phyloP scores from a whole-genome alignment of 345 rosid genomes.

The Barbarea vulgaris region DNA sequence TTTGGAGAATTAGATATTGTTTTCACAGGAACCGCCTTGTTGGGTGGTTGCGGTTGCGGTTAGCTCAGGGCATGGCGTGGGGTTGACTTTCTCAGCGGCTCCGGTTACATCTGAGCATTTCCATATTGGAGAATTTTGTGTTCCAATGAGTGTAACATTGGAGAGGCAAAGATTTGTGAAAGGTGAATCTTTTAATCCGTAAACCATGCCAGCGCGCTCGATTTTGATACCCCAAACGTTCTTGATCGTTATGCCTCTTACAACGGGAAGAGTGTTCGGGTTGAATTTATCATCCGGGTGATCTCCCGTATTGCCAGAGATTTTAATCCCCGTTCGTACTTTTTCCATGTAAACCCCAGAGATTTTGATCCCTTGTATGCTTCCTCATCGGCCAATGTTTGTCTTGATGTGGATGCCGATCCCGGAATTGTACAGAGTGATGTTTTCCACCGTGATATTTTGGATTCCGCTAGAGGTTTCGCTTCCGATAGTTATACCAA shows the following conservation, averaged over 20 bases:
- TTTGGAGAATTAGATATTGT: slow-evolving; percentile 29
- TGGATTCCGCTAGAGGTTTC: slow-evolving; percentile 84
- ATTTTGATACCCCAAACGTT: slow-evolving; percentile 69
- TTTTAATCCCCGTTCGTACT: slow-evolving; percentile 65
- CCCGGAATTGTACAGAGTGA: slow-evolving; percentile 63
- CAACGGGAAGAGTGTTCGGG: slow-evolving; percentile 66
- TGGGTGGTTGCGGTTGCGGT: slow-evolving; percentile 41
- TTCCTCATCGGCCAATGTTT: slow-evolving; percentile 78
- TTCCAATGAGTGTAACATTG: slow-evolving; percentile 56
- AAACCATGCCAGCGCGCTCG: slow-evolving; percentile 60
- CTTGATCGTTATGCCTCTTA: slow-evolving; percentile 54
- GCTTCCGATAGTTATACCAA: slow-evolving; percentile 85
- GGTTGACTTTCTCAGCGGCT: slow-evolving; percentile 60
- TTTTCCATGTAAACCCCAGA: slow-evolving; percentile 59
- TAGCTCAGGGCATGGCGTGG: slow-evolving; percentile 71
- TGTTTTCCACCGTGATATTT: slow-evolving; percentile 69
- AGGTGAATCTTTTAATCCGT: slow-evolving; percentile 64
- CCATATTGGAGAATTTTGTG: slow-evolving; percentile 55
- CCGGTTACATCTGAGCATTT: slow-evolving; percentile 79
- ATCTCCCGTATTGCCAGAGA: slow-evolving; percentile 76
- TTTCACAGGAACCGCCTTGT: slow-evolving; percentile 40
- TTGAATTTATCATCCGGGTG: slow-evolving; percentile 75
- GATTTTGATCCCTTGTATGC: slow-evolving; percentile 63
- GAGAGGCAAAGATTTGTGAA: slow-evolving; percentile 71
- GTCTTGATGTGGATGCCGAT: slow-evolving; percentile 78